Percentiles rank a stretch among this genome's conserved stretches.
phyloP scores from a whole-genome alignment of 108 stramenopile species.

The Epipyxis sp. region DNA sequence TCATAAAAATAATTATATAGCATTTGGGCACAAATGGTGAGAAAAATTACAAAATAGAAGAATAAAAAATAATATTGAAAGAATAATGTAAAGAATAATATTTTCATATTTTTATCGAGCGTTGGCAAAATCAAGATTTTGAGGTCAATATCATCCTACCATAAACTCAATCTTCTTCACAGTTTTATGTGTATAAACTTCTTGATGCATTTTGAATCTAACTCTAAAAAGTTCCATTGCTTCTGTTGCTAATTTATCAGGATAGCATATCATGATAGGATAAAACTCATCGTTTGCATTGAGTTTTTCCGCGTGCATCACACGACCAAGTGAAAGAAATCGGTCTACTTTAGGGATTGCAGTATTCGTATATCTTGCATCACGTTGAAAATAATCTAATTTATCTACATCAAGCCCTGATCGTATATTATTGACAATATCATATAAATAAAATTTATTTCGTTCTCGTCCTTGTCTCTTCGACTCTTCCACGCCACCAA shows the following conservation, averaged over 20 bases:
- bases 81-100: too few species aligned
- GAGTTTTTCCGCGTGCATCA: constrained; percentile 11
- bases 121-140: too few species aligned
- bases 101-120: too few species aligned
- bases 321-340: constrained; percentile 2
- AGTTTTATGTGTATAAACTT: constrained; percentile 78
- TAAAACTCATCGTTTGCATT: constrained; percentile 3
- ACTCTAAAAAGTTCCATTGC: constrained; percentile 67
- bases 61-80: too few species aligned
- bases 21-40: too few species aligned
- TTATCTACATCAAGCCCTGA: constrained; percentile 88
- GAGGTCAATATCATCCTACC: too few species aligned
- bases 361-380: constrained; percentile 53
- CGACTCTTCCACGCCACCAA: constrained; percentile 46
- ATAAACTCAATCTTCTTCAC: constrained; percentile 64
- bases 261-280: constrained; percentile 65
- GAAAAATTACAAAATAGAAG: too few species aligned
- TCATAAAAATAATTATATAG: too few species aligned
- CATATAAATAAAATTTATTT: constrained; percentile 75
- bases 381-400: constrained; percentile 84
- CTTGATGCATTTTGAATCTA: constrained; percentile 63
- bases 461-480: constrained; percentile 32
- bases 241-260: constrained; percentile 64
- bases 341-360: too few species aligned
- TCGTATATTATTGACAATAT: constrained; percentile 80